A percentile compares a stretch with the other conserved stretches of the same genome.
These are phyloP conservation scores for Globisporangium cederbergense DNA, from an alignment of 352 stramenopile genomes.

Conservation along the genomic window DNA sequence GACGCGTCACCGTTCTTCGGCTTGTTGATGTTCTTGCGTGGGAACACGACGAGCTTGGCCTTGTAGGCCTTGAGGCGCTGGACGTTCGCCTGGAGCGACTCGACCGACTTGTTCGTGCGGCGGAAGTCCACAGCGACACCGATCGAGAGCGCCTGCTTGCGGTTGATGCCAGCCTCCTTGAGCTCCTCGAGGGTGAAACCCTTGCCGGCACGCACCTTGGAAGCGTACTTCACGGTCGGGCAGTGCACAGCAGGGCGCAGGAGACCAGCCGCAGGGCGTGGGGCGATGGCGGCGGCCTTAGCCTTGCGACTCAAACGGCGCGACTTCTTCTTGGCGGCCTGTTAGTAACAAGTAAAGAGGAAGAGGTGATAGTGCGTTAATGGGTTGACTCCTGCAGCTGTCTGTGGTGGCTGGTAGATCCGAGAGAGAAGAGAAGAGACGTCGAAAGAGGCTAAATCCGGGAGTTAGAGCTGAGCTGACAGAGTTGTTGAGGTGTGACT, in stretches of 20 bases:
- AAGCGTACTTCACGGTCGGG: conserved; percentile 98
- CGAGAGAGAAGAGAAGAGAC: neutral
- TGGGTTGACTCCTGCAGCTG: neutral
- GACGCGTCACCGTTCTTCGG: conserved; percentile 93
- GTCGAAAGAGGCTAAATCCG: neutral
- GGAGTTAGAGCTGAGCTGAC: neutral
- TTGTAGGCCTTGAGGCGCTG: conserved; percentile 99
- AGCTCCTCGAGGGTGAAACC: conserved; percentile 99
- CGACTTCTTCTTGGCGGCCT: conserved; percentile 98
- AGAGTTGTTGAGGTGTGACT: neutral
- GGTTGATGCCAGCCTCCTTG: conserved; percentile 96
- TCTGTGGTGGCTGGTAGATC: neutral
- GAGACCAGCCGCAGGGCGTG: conserved; percentile 93
- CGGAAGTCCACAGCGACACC: conserved; percentile 98
- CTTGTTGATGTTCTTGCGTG: conserved; percentile 95
- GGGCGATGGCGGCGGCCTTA: conserved; percentile 97
- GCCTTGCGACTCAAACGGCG: conserved; percentile 93
- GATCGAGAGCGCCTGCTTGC: conserved; percentile 95
- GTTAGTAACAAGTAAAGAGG: conserved; percentile 66
- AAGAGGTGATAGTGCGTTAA: conserved; percentile 16
- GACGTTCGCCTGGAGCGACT: conserved; percentile 96
- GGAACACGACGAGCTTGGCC: conserved; percentile 98
- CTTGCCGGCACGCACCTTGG: conserved; percentile 96
- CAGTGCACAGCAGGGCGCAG: conserved; percentile 97
- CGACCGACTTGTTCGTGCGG: conserved; percentile 97